Evolutionary conservation across 768 basidiomycete genomes (phyloP).

Genomic region (Kwoniella dejecticola): DNA sequence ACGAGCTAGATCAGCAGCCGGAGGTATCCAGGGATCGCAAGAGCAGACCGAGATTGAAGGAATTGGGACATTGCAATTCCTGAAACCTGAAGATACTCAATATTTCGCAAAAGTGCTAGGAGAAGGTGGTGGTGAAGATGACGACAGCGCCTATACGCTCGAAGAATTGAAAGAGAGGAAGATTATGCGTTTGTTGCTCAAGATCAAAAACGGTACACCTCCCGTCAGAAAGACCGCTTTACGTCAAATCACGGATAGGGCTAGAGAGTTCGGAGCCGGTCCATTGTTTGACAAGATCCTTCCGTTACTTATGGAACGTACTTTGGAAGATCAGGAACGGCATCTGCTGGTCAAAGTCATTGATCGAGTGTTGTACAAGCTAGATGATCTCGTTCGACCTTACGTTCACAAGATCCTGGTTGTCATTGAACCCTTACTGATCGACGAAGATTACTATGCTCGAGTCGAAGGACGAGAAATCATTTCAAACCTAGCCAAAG

Average conservation of each 20-base stretch:
- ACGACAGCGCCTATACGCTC: conserved; percentile 85
- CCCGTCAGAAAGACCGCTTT: conserved; percentile 97
- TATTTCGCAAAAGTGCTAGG: conserved; percentile 88
- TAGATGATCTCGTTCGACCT: conserved; percentile 96
- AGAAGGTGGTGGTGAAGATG: conserved; percentile 65
- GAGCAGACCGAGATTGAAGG: conserved; percentile 99
- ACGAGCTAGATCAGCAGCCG: conserved; percentile 81
- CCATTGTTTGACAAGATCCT: conserved; percentile 98
- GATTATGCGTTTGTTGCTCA: conserved; percentile 94
- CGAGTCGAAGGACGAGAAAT: conserved; percentile 99
- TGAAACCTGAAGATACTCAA: conserved; percentile 96
- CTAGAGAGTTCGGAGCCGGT: conserved; percentile 95
- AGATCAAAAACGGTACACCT: conserved; percentile 99
- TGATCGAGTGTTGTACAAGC: conserved; percentile 96
- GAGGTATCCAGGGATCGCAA: conserved; percentile 73
- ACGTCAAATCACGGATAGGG: conserved; percentile 97
- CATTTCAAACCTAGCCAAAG: conserved; percentile 97
- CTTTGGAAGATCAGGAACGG: conserved; percentile 96
- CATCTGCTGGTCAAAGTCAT: conserved; percentile 98
- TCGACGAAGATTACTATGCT: conserved; percentile 81
- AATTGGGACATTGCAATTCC: conserved; percentile 93
- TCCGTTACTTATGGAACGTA: conserved; percentile 80
- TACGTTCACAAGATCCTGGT: conserved; percentile 99
- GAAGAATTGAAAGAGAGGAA: conserved; percentile 99
- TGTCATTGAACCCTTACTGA: conserved; percentile 97